Evolutionary conservation across 768 basidiomycete genomes (phyloP), one percentile per base, ranked within the genome.

Genomic region (Pholiota microspora): DNA sequence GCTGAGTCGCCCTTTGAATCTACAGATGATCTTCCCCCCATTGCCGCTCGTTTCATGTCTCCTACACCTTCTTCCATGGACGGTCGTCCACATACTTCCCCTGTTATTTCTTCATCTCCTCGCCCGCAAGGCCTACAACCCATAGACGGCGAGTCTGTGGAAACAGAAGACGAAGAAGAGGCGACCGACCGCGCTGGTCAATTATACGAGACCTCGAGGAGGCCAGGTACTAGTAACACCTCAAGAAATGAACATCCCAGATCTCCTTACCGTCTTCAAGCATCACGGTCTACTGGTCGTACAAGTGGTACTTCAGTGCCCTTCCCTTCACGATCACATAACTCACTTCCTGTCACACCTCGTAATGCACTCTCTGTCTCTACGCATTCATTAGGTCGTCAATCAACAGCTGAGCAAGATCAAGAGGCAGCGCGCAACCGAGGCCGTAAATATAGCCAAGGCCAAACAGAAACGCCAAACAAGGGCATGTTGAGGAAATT

Each of bases 1-100:
- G 51, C 79, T 40, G 89, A 86, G 15, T 86, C 89, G 1, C 88
- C 83, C 3, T 69, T 74, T 5, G 92, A 90, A 61, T 89, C 89
- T 0, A 68, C 79, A 36, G 91, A 94, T 7, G 76, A 85, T 58
- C 77, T 94, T 2, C 88, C 85, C 2, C 89, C 94, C 47, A 97
- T 97, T 58, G 94, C 94, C 44, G 87, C 94, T 21, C 86, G 91
- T 47, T 97, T 94, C 78, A 89, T 94, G 75, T 88, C 88, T 3
- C 89, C 89, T 8, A 86, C 86, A 25, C 80, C 73, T 21, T n/a
- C n/a, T n/a, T 71, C 72, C 3, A 68, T 68, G 56, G 68, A 64
- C 49, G n/a, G n/a, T n/a, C 65, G 67, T 40, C 69, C 72, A 38
- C 69, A 57, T 3, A 60, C 55, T 27, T 60, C 73, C 45, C 66